Evolutionary conservation across 1,139 yeast genomes (phyloP), one percentile per base, ranked within the genome.

Genomic region (Yamadazyma kanchanaburiensis): DNA sequence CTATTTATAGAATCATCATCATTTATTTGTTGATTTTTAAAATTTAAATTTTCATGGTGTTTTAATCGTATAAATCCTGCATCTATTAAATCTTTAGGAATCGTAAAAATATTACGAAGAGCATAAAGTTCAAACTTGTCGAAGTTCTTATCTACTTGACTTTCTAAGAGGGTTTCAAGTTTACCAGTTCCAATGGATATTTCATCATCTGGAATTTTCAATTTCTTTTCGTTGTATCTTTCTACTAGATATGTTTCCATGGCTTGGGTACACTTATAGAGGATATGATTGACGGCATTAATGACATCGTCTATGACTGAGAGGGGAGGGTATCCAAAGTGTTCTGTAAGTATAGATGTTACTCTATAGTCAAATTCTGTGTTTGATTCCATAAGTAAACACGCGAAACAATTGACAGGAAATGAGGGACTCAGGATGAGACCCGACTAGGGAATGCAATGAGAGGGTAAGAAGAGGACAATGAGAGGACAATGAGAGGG

Each of bases 41-140:
- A 60, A 22, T 58, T 65, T 12, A 86, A 51, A 2, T 70, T 77
- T 32, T 72, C 70, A 37, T 89, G 94, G 48, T 87, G 94, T 31
- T 68, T 70, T 29, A 88, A 59, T 28, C 80, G 57, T 31, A 88
- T 60, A 70, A 76, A 79, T 5, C 94, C 94, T 6, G 63, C 74
- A 10, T 71, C 70, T 1, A 83, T 66, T 25, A 86, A 60, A n/a
- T 82, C 84, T 4, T 57, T 58, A 0, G 96, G 95, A 10, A 89
- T 62, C 8, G 74, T 72, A 34, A 89, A 65, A 13, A 89, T 75
- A 51, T 89, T 89, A 46, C 96, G 60, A 31, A 87, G 58, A 4
- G 86, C 75, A 52, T 88, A 89, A 21, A 88, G 61, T 60, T 89
- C 97, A 48, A 86, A 80, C 53, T 81, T 81, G 55, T 89, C 96